phyloP scores from a whole-genome alignment of 2,329 filamentous ascomycete species.

The Colletotrichum costaricense region DNA sequence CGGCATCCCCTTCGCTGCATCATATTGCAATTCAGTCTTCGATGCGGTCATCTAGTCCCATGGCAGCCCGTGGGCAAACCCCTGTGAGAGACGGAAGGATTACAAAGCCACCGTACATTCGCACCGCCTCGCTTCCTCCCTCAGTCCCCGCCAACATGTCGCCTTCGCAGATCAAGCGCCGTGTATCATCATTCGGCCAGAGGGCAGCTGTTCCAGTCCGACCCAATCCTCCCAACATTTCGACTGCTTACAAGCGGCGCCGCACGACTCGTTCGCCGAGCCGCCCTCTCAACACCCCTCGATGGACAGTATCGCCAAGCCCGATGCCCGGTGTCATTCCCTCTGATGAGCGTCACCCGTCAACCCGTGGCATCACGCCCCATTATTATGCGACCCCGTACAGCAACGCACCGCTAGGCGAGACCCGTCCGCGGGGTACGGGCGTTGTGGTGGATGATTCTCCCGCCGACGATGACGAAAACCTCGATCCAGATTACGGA shows the following conservation, averaged over 20 bases:
- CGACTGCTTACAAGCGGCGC: constrained; percentile 54
- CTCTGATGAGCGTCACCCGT: constrained; percentile 47
- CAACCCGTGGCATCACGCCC: constrained; percentile 61
- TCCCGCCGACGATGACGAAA: constrained; percentile 45
- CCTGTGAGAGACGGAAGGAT: constrained; percentile 53
- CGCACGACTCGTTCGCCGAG: constrained; percentile 67
- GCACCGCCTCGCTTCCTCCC: constrained; percentile 65
- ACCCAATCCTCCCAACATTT: constrained; percentile 43
- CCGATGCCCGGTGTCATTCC: constrained; percentile 48
- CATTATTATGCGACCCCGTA: constrained; percentile 82
- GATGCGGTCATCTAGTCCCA: constrained; percentile 48
- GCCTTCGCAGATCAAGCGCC: constrained; percentile 54
- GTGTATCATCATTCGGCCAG: constrained; percentile 57
- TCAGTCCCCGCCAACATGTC: constrained; percentile 51
- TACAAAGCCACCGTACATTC: constrained; percentile 60
- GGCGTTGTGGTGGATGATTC: constrained; percentile 33
- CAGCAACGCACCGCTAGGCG: constrained; percentile 68
- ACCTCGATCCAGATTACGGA: constrained; percentile 40
- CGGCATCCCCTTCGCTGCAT: constrained; percentile 55
- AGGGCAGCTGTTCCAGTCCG: constrained; percentile 25
- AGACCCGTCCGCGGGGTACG: constrained; percentile 45
- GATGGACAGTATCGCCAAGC: constrained; percentile 63
- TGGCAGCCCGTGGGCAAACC: constrained; percentile 52
- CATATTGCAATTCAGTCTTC: constrained; percentile 51
- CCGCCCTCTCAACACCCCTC: constrained; percentile 63